Evolutionary conservation across 148 eudicot genomes (phyloP).

Genomic region (Camellia granthamiana): DNA sequence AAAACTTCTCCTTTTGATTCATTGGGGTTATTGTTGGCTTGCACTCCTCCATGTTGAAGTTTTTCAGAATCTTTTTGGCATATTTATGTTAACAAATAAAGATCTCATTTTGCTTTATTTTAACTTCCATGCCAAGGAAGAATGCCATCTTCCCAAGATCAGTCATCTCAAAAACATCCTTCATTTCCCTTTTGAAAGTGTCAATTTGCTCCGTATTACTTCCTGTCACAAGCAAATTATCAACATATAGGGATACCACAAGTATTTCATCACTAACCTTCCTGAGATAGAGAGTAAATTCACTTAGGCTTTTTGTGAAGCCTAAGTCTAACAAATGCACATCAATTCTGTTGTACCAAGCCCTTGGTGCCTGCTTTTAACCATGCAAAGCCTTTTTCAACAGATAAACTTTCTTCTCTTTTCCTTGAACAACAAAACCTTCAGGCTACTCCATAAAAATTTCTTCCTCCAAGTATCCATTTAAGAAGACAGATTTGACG

Average conservation of each 20-base stretch:
- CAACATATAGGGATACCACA: background rate
- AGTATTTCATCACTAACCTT: background rate
- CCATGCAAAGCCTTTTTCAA: background rate
- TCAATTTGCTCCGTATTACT: background rate
- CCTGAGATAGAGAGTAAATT: background rate
- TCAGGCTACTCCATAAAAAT: too few species aligned
- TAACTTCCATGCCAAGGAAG: background rate
- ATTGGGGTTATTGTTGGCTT: background rate
- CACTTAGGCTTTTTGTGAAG: background rate
- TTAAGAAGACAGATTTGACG: background rate
- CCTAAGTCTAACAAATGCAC: background rate
- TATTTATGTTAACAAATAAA: background rate
- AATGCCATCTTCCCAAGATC: background rate
- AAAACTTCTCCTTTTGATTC: background rate
- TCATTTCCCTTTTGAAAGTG: background rate
- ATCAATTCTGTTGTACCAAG: background rate
- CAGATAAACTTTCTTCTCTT: background rate
- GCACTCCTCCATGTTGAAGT: constrained; percentile 1
- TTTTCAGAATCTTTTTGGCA: background rate
- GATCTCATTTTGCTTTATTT: background rate
- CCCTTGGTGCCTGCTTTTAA: background rate
- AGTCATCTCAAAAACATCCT: background rate
- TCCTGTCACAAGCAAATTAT: background rate
- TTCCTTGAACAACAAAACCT: background rate
- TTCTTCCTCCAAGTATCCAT: background rate